These are phyloP conservation scores for Phialophora verrucosa DNA, from an alignment of 2,329 filamentous ascomycete genomes.

Conservation along the genomic window DNA sequence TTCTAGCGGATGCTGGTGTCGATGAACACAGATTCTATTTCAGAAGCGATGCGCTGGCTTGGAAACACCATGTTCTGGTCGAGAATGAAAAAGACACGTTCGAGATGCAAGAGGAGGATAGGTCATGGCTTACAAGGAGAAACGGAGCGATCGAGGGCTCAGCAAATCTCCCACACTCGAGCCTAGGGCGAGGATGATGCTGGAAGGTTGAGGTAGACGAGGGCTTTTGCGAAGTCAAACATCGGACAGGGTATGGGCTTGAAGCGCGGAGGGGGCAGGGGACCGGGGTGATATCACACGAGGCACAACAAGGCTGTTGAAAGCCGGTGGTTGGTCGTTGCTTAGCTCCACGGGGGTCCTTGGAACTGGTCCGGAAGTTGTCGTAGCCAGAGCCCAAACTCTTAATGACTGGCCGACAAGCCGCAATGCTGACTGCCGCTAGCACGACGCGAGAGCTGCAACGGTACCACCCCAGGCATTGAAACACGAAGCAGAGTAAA, in stretches of 20 bases:
- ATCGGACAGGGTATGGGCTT: constrained; percentile 31
- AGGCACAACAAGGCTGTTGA: constrained; percentile 26
- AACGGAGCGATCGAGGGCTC: constrained; percentile 10
- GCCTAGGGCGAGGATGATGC: constrained; percentile 20
- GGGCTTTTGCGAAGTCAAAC: constrained; percentile 31
- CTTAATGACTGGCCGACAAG: constrained; percentile 10
- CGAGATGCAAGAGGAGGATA: constrained; percentile 15
- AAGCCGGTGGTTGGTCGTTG: constrained; percentile 21
- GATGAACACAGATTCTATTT: constrained; percentile 14
- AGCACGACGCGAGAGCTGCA: constrained; percentile 7
- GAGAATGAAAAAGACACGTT: constrained; percentile 22
- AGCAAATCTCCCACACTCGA: constrained; percentile 28
- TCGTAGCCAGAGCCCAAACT: constrained; percentile 17
- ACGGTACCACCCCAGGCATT: constrained; percentile 5
- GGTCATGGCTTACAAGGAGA: constrained; percentile 17
- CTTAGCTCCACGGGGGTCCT: constrained; percentile 22
- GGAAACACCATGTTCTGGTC: constrained; percentile 30
- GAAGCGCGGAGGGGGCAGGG: constrained; percentile 17
- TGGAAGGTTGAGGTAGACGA: constrained; percentile 27
- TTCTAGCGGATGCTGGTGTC: constrained; percentile 13
- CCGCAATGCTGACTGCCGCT: constrained; percentile 16
- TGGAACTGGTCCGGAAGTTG: constrained; percentile 14
- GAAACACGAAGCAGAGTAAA: constrained; percentile 17
- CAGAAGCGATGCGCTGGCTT: constrained; percentile 17
- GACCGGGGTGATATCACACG: constrained; percentile 21